Base-by-base conservation (phyloP, 208 protist species). In the Leishmania tropica region DNA sequence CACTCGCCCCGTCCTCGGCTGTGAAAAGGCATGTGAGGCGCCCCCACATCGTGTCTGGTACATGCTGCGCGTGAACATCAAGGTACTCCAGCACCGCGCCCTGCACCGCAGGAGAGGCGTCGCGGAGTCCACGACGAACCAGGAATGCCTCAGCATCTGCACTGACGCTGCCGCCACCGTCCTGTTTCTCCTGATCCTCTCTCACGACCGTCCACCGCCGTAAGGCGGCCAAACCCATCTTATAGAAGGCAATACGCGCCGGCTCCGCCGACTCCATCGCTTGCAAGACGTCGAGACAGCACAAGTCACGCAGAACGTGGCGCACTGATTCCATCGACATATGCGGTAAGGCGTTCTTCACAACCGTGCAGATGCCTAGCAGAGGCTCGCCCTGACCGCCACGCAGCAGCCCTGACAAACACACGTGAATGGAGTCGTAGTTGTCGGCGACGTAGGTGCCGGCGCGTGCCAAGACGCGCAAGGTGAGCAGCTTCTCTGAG, bases 41-140 rank as follows among this genome's bases (percentile, higher is more conserved):
- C 31, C 40, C 75, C 75, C 53, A 60, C 53, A 58, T 35, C 37
- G 42, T 54, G 28, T 17, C 64, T 60, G 76, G 58, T 8, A 35
- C 28, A 28, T 80, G 54, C 35, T 84, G 53, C 37, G 75, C 35
- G 48, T 84, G 62, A n/a, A 60, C n/a, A 81, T 93, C 89, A 53
- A 89, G 62, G 78, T 89, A 92, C 60, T 82, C 81, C 56, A 93
- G 68, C 47, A 91, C 65, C 47, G 88, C 47, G 62, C 86, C 78
- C 78, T 88, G 87, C 19, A 92, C 83, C 47, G 85, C 81, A 24
- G 71, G 65, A 21, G 79, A 86, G n/a, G 37, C 31, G 28, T 92
- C 87, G 17, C 54, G 51, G 40, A 94, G 75, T 0, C 90, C 89
- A n/a, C 35, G 19, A 7, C 35, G 58, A 4, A 85, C 53, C 13